Evolutionary conservation across 306 rosid genomes (phyloP), one percentile per base, ranked within the genome.

Genomic region (Cucumis hystrix): DNA sequence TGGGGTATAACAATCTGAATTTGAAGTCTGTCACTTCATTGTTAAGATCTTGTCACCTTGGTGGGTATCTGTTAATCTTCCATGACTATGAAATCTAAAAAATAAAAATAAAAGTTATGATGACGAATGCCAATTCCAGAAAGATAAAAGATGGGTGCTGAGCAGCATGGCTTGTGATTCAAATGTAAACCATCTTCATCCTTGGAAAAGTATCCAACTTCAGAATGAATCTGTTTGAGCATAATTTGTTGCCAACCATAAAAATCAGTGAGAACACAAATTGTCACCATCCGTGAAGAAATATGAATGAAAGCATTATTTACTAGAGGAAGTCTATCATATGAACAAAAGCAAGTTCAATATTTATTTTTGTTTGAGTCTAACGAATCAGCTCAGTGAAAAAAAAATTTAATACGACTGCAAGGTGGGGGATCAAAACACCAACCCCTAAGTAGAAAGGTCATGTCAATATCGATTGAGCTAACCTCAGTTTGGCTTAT

Each of bases 121-220:
- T 30, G 76, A 71, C 82, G 80, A 80, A 78, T 73, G 78, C 79
- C 78, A 70, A 78, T 80, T 83, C 91, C 85, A 79, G 74, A 81
- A 83, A 75, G 71, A 52, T 80, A 84, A 17, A 49, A 83, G 82
- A 80, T 62, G 45, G 85, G 78, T 37, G 74, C 79, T 76, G 72
- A 68, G 81, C 81, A 33, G 69, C 61, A 65, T 72, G 14, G 52
- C 79, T 69, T 72, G 56, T 67, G 56, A 40, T 79, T 80, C 73
- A 76, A 63, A 58, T 78, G 82, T 76, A 71, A 76, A 79, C 65
- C 82, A 78, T 79, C 85, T 83, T 85, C 80, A 45, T 84, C 85
- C 90, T 79, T 78, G 14, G 83, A 83, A 83, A 80, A 80, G 82
- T 76, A 79, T 78, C 79, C 80, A 73, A 67, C 73, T 77, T 25